These are phyloP conservation scores for Cordyceps cicadae DNA, from an alignment of 2,329 filamentous ascomycete genomes.

Conservation along the genomic window DNA sequence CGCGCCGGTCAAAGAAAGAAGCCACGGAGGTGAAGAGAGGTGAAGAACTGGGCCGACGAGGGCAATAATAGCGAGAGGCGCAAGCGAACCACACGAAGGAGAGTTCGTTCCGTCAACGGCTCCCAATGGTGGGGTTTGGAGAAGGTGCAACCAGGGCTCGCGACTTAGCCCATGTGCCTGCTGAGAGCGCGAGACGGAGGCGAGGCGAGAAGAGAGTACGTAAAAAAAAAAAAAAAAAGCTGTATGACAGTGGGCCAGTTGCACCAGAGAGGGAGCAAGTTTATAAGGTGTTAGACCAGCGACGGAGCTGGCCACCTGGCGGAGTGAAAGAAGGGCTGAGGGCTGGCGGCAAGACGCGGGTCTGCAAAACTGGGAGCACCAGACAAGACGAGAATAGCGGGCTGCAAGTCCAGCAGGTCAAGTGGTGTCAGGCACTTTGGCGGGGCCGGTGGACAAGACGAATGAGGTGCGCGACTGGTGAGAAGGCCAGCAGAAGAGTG, in stretches of 20 bases:
- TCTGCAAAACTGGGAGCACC: slow-evolving; percentile 4
- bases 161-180: slow-evolving; percentile 10
- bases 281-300: neutral
- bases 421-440: slow-evolving; percentile 3
- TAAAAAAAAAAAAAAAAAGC: slow-evolving; percentile 12
- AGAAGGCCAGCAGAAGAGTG: neutral
- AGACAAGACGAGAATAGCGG: slow-evolving; percentile 4
- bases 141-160: slow-evolving; percentile 11
- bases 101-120: neutral
- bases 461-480: neutral
- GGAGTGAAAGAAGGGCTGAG: neutral
- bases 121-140: slow-evolving; percentile 2
- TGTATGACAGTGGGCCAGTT: slow-evolving; percentile 10
- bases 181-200: neutral
- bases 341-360: slow-evolving; percentile 8
- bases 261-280: neutral
- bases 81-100: neutral
- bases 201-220: slow-evolving; percentile 7
- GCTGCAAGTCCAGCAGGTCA: slow-evolving; percentile 4
- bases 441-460: slow-evolving; percentile 9
- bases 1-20: neutral
- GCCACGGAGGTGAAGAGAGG: neutral
- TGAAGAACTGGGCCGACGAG: neutral
- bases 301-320: neutral
- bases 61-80: neutral